Conservation (phyloP, 2,329 filamentous ascomycete genomes). For the Pseudogymnoascus sp. region DNA sequence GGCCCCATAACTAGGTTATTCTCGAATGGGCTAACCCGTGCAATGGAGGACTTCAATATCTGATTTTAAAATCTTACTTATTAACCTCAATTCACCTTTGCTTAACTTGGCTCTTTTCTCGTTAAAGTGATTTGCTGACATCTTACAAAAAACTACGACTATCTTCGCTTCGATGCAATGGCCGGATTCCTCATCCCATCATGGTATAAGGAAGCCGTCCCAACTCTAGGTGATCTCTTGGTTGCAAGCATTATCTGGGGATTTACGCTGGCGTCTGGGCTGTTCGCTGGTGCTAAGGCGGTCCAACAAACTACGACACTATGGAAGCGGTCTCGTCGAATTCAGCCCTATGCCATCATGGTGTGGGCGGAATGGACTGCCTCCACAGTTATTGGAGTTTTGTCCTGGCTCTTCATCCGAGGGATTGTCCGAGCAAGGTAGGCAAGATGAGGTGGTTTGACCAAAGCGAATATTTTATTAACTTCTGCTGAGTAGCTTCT, state of each 20-base stretch:
- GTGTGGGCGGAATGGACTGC: slow-evolving; percentile 38
- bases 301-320: slow-evolving; percentile 29
- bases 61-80: background rate
- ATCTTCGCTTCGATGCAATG: background rate
- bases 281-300: slow-evolving; percentile 29
- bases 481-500: slow-evolving; percentile 14
- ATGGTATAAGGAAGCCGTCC: background rate
- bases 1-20: background rate
- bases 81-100: background rate
- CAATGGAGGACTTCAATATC: background rate
- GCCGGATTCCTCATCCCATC: background rate
- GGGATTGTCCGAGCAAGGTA: slow-evolving; percentile 29
- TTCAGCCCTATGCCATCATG: slow-evolving; percentile 34
- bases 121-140: background rate
- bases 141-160: background rate
- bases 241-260: slow-evolving; percentile 33
- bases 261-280: slow-evolving; percentile 30
- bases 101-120: background rate
- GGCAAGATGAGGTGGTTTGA: background rate
- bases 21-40: background rate
- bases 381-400: slow-evolving; percentile 31
- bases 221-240: slow-evolving; percentile 24
- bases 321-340: slow-evolving; percentile 26
- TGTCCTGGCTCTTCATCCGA: slow-evolving; percentile 34
- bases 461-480: background rate